phyloP scores from a whole-genome alignment of 805 yeast species.

The Blastobotrys peoriensis region DNA sequence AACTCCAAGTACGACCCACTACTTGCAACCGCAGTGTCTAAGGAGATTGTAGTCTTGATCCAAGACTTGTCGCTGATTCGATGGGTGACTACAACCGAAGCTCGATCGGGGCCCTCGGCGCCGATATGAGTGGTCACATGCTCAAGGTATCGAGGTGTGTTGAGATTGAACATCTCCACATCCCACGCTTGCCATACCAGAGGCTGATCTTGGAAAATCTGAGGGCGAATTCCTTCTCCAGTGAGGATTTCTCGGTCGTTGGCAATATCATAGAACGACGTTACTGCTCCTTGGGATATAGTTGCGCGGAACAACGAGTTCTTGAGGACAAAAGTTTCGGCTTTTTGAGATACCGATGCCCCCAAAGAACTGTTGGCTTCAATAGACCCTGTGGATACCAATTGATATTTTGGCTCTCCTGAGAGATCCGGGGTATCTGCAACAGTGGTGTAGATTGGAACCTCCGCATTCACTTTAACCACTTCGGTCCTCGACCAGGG shows the following conservation, averaged over 20 bases:
- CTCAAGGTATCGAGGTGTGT: constrained; percentile 45
- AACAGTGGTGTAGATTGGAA: too few relatives aligned
- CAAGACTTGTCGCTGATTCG: constrained; percentile 50
- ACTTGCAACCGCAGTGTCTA: constrained; percentile 44
- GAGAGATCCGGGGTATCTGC: too few relatives aligned
- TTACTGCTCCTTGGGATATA: constrained; percentile 56
- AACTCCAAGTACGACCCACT: constrained; percentile 40
- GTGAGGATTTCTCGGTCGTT: constrained; percentile 61
- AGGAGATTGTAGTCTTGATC: constrained; percentile 62
- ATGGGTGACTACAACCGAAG: constrained; percentile 58
- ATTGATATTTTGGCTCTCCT: too few relatives aligned
- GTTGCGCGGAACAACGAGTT: constrained; percentile 58
- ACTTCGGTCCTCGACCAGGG: constrained; percentile 58
- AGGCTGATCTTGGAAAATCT: constrained; percentile 93
- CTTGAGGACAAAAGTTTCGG: constrained; percentile 43
- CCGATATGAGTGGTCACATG: constrained; percentile 33
- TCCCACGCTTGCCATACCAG: constrained; percentile 95
- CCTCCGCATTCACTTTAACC: constrained; percentile 33
- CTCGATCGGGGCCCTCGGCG: constrained; percentile 50
- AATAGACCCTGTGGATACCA: too few relatives aligned
- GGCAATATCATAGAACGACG: constrained; percentile 56
- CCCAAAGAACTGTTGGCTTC: too few relatives aligned
- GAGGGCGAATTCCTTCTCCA: constrained; percentile 71
- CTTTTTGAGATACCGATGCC: too few relatives aligned
- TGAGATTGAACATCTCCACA: constrained; percentile 82